Base-by-base conservation (phyloP, 495 filamentous ascomycete species). In the Chlorociboria aeruginascens region DNA sequence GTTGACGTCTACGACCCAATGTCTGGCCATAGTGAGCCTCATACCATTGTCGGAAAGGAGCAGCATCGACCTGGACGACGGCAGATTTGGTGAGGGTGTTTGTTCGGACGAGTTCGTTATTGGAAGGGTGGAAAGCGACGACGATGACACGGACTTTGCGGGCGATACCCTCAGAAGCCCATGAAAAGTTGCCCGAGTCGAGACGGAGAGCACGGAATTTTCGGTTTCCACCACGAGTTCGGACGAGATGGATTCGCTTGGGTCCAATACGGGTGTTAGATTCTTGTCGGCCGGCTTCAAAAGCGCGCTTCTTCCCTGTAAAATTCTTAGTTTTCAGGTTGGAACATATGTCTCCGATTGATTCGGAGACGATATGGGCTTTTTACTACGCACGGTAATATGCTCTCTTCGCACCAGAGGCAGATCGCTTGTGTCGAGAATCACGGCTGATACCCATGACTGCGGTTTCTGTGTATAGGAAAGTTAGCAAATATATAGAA, bases 31-130 rank as follows among this genome's bases (percentile, higher is more conserved):
- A 98, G 82, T 98, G 93, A 51, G 92, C 86, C 80, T 98, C 92
- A 69, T 94, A 98, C 92, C 92, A 98, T 77, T 97, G 93, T 65
- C 92, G 76, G 85, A 98, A 98, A 55, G 92, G 92, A 43, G 89
- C 86, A 54, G 93, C 93, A 70, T 98, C 92, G 73, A 98, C 76
- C 76, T 97, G 93, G 67, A 98, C 88, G 59, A 98, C 85, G 72
- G 92, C 89, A 59, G 89, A 85, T 76, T 88, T 93, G 77, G 92
- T 98, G 67, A 99, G 78, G 75, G 92, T 96, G 80, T 99, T 99
- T 69, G 92, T 99, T 64, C 92, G 93, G 76, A 99, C 87, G 61
- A 99, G 78, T 72, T 99, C 92, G 83, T 99, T 99, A 86, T 99
- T 99, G 67, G 92, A 97, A 45, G 92, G 93, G 71, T 99, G 92